Percentiles rank a stretch among this genome's conserved stretches.
Conservation (phyloP, 768 basidiomycete species). For the Phylloporus sp. region DNA sequence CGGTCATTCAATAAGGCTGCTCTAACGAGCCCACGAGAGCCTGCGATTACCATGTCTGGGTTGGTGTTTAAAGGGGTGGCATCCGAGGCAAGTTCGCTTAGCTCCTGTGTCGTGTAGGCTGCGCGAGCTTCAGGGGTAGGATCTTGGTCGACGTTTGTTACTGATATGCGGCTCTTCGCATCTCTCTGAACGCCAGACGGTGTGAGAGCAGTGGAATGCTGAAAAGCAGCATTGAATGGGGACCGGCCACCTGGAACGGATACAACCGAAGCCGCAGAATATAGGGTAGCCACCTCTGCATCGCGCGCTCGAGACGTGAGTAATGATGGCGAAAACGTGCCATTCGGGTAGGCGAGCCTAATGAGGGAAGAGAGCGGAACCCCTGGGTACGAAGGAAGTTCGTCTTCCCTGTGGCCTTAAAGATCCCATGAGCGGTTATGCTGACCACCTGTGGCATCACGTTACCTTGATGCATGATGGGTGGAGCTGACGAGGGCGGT, state of each 20-base stretch:
- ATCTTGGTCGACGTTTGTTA: constrained; percentile 25
- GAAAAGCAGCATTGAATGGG: constrained; percentile 34
- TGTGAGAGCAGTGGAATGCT: constrained; percentile 23
- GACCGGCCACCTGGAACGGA: constrained; percentile 51
- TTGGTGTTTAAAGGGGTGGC: constrained; percentile 50
- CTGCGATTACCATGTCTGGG: constrained; percentile 70
- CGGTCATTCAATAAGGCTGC: constrained; percentile 81
- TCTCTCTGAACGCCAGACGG: constrained; percentile 26
- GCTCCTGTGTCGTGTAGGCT: constrained; percentile 55
- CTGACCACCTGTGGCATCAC: neutral
- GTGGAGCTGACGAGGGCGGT: constrained; percentile 9
- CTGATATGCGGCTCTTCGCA: constrained; percentile 15
- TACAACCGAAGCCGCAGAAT: constrained; percentile 78
- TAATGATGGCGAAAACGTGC: constrained; percentile 45
- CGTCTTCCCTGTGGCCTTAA: constrained; percentile 21
- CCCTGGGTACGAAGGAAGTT: constrained; percentile 41
- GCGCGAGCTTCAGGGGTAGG: constrained; percentile 38
- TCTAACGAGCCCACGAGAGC: constrained; percentile 78
- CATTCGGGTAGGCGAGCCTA: constrained; percentile 62
- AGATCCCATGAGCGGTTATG: constrained; percentile 7
- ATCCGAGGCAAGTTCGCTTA: constrained; percentile 76
- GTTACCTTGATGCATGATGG: constrained; percentile 20
- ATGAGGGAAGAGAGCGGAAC: constrained; percentile 71
- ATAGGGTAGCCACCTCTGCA: constrained; percentile 78
- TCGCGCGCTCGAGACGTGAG: constrained; percentile 44